These are phyloP conservation scores for Rhododendron kiyosumense DNA, from an alignment of 148 eudicot genomes.

Conservation along the genomic window DNA sequence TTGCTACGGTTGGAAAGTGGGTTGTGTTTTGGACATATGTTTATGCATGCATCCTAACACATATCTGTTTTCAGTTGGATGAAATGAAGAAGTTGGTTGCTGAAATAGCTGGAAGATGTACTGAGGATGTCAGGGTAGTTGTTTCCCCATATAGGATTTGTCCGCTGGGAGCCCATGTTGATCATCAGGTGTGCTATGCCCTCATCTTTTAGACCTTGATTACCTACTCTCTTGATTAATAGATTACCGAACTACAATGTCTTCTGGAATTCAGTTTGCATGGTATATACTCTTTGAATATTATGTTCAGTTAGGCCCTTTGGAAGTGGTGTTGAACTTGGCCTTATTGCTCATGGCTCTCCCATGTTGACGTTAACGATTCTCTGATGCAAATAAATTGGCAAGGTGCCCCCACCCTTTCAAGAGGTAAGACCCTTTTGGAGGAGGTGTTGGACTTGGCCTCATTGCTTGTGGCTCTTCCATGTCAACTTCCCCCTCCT, in stretches of 20 bases:
- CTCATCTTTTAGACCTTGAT: not conserved
- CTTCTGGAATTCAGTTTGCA: not conserved
- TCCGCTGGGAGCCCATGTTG: slow-evolving; percentile 98
- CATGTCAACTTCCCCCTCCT: not conserved
- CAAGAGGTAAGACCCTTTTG: not conserved
- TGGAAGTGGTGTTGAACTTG: not conserved
- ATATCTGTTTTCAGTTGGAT: slow-evolving; percentile 47
- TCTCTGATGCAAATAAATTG: not conserved
- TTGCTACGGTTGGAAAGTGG: not conserved
- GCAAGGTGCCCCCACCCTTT: not conserved
- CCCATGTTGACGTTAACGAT: not conserved
- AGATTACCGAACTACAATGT: not conserved
- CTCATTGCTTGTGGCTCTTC: not conserved
- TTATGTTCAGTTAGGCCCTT: not conserved
- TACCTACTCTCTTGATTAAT: not conserved
- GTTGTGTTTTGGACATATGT: not conserved
- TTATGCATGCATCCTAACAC: not conserved
- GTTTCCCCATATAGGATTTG: slow-evolving; percentile 95
- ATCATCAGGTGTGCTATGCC: slow-evolving; percentile 69
- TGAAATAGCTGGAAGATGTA: slow-evolving; percentile 50
- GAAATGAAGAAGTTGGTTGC: slow-evolving; percentile 54
- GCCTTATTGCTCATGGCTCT: not conserved
- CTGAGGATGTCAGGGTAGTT: slow-evolving; percentile 64
- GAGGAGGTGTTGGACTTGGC: not conserved
- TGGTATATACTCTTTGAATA: not conserved